Conservation (phyloP, 1,139 yeast genomes). For the Meyerozyma guilliermondii region DNA sequence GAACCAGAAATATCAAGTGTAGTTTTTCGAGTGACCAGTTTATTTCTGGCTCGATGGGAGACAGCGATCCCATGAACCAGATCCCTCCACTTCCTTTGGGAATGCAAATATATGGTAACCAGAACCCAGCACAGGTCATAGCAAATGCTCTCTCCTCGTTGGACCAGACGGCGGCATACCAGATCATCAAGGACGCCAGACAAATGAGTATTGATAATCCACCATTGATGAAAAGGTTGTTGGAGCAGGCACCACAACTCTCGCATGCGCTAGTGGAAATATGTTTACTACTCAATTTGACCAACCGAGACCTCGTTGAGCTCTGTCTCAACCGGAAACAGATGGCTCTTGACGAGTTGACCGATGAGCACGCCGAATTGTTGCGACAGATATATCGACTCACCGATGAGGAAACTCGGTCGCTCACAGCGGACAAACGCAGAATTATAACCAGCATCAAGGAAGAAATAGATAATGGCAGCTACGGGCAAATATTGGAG, state of each 20-base stretch:
- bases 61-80: constrained; percentile 12
- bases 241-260: constrained; percentile 72
- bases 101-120: constrained; percentile 46
- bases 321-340: constrained; percentile 30
- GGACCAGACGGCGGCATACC: constrained; percentile 52
- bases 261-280: constrained; percentile 80
- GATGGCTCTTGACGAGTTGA: constrained; percentile 37
- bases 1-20: constrained; percentile 62
- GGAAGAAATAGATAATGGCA: constrained; percentile 39
- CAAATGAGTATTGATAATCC: constrained; percentile 61
- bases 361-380: constrained; percentile 45
- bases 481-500: constrained; percentile 31
- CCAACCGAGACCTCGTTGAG: constrained; percentile 52
- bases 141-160: constrained; percentile 54
- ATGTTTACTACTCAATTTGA: constrained; percentile 53
- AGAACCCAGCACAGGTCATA: constrained; percentile 57
- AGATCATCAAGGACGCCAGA: constrained; percentile 58
- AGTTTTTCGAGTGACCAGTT: constrained; percentile 53
- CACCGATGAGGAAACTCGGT: constrained; percentile 57
- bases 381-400: constrained; percentile 55
- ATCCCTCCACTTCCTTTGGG: constrained; percentile 46
- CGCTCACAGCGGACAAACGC: constrained; percentile 57
- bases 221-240: constrained; percentile 54
- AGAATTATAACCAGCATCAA: constrained; percentile 32
- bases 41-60: constrained; percentile 5